Evolutionary conservation across 2,329 filamentous ascomycete species (phyloP).

Genomic region (Fusarium sp.): DNA sequence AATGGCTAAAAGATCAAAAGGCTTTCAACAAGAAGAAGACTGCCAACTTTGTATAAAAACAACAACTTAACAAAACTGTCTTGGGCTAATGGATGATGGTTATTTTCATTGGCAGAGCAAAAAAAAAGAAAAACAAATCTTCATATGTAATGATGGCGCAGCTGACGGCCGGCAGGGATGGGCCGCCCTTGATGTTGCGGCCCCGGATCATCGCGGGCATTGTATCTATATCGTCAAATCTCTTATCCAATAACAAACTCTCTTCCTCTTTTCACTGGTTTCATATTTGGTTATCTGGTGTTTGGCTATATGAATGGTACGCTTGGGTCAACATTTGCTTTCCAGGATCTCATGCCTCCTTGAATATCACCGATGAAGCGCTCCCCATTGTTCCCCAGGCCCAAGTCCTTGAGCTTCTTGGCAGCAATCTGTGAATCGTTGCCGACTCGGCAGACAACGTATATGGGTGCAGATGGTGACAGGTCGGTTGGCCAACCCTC

Average conservation of each 20-base stretch:
- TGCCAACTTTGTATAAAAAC: conserved; percentile 65
- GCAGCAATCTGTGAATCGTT: conserved; percentile 80
- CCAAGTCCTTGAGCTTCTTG: conserved; percentile 68
- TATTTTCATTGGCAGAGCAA: conserved; percentile 10
- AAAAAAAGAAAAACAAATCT: background rate
- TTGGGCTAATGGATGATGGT: conserved; percentile 5
- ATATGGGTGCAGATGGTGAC: conserved; percentile 62
- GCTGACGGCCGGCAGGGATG: conserved; percentile 26
- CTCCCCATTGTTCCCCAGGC: conserved; percentile 58
- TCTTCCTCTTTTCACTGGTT: conserved; percentile 27
- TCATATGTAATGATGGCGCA: conserved; percentile 38
- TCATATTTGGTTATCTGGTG: background rate
- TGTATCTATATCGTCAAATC: conserved; percentile 45
- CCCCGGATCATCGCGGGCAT: conserved; percentile 35
- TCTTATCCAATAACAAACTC: conserved; percentile 37
- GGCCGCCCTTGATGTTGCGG: conserved; percentile 24
- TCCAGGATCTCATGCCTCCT: conserved; percentile 78
- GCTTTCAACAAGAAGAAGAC: conserved; percentile 97
- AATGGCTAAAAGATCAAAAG: conserved; percentile 97
- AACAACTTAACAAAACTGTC: conserved; percentile 35
- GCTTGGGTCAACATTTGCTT: conserved; percentile 66
- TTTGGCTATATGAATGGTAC: conserved; percentile 60
- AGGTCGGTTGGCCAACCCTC: conserved; percentile 53
- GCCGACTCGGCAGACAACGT: conserved; percentile 75
- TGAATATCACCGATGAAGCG: conserved; percentile 73